Evolutionary conservation across 331 rosid genomes (phyloP), one percentile per base, ranked within the genome.

Genomic region (Malus hybrid): DNA sequence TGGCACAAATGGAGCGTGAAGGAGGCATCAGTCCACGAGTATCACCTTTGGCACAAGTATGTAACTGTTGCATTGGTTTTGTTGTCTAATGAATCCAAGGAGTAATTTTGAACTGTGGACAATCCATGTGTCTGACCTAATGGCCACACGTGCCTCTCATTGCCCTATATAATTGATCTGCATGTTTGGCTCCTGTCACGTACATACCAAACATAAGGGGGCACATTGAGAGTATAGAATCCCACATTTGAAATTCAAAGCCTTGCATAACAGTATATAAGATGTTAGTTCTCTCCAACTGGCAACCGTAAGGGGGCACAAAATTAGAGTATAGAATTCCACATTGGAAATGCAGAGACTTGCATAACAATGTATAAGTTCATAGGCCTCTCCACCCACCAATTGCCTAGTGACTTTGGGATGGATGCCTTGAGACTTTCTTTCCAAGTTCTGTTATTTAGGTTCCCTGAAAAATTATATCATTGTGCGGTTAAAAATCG

Each of bases 1-100:
- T 94, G 66, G 99, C 99, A 65, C 99, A 94, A 76, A 91, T 94
- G 96, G 99, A 91, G 82, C 97, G 97, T 69, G 97, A 94, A 85
- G 99, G 99, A 75, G 97, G 99, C 72, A 88, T 91, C 83, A 91
- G 99, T 88, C 99, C 99, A 61, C 87, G 96, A 69, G 42, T 88
- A 65, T 94, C 97, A 8, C 97, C 99, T 57, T 83, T 94, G 85
- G 99, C 99, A 32, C 99, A 94, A 86, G 99, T 86, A 87, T 77
- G 76, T 46, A 36, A 74, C 74, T 74, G 14, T 74, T 76, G 76
- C 69, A 61, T 42, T 42, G 48, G 48, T 42, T 42, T 42, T 42
- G 48, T 1, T 42, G 48, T 42, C 14, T 42, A 10, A 3, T 42
- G 48, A 42, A 3, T 42, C 48, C 48, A 42, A 42, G 48, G 48